A percentile compares a stretch with the other conserved stretches of the same genome.
Evolutionary conservation across 2,329 filamentous ascomycete genomes (phyloP).

Genomic region (Colletotrichum orchidophilum): DNA sequence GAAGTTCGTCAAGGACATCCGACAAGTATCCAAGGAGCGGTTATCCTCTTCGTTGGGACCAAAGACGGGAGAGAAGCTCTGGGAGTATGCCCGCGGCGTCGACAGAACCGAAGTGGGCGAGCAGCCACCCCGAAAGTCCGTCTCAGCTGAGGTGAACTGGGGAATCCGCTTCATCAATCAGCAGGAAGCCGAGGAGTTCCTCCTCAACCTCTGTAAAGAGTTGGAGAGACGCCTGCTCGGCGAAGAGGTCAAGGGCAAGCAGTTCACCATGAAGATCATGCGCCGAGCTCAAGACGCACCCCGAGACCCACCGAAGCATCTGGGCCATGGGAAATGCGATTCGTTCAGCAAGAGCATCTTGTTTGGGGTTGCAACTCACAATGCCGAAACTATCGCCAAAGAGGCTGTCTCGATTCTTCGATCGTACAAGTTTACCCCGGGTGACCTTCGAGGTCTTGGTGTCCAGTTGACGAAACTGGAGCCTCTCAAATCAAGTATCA

Average conservation of each 20-base stretch:
- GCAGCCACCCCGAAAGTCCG: conserved; percentile 86
- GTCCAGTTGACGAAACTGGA: conserved; percentile 95
- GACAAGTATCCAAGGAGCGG: conserved; percentile 78
- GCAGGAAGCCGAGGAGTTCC: conserved; percentile 92
- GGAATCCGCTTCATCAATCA: conserved; percentile 94
- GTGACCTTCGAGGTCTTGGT: conserved; percentile 91
- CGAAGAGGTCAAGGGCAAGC: conserved; percentile 86
- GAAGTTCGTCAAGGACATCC: conserved; percentile 83
- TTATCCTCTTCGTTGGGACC: conserved; percentile 80
- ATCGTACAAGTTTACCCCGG: conserved; percentile 84
- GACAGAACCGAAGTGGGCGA: conserved; percentile 88
- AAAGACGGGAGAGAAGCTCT: conserved; percentile 91
- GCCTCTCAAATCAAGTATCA: conserved; percentile 69
- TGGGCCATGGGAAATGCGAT: conserved; percentile 96
- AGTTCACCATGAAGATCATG: conserved; percentile 96
- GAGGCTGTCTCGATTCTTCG: conserved; percentile 88
- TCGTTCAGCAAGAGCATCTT: conserved; percentile 87
- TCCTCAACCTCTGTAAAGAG: conserved; percentile 85
- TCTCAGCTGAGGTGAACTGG: conserved; percentile 98
- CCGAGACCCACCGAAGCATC: conserved; percentile 88
- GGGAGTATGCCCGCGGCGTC: conserved; percentile 89
- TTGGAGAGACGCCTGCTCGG: conserved; percentile 82
- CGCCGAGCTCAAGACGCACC: conserved; percentile 85
- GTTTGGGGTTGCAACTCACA: conserved; percentile 87
- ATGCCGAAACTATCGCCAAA: conserved; percentile 74